These are phyloP conservation scores for Cladosporium sphaerospermum DNA, from an alignment of 2,329 filamentous ascomycete genomes.

Conservation along the genomic window DNA sequence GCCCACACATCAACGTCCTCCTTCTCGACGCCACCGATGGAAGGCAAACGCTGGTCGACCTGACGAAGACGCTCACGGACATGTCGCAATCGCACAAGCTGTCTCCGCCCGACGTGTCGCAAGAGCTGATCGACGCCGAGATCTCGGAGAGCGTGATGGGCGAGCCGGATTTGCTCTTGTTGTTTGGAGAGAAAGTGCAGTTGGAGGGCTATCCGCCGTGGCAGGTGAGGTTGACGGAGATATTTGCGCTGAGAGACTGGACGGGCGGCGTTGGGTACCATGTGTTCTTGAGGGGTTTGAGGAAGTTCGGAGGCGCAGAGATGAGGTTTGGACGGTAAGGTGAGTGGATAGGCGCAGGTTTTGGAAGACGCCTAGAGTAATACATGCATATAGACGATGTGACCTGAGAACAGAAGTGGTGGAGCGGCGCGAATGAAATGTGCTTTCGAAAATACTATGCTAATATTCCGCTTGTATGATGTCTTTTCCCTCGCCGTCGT, in stretches of 20 bases:
- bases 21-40: slow-evolving; percentile 85
- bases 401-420: no score
- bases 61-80: slow-evolving; percentile 87
- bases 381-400: no score
- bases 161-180: slow-evolving; percentile 82
- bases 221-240: slow-evolving; percentile 92
- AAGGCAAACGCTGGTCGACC: slow-evolving; percentile 85
- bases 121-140: slow-evolving; percentile 83
- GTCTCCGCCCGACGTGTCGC: slow-evolving; percentile 70
- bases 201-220: slow-evolving; percentile 91
- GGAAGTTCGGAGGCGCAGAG: slow-evolving; percentile 78
- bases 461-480: no score
- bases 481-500: no score
- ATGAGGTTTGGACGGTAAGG: slow-evolving; percentile 68
- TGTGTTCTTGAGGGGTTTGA: slow-evolving; percentile 78
- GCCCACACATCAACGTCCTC: slow-evolving; percentile 55
- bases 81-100: slow-evolving; percentile 92
- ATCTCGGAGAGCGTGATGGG: slow-evolving; percentile 70
- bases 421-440: no score
- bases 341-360: background rate
- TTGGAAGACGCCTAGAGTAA: no score
- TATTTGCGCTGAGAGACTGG: slow-evolving; percentile 56
- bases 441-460: no score
- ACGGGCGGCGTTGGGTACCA: slow-evolving; percentile 74
- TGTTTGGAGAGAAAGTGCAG: slow-evolving; percentile 79